A percentile compares a stretch with the other conserved stretches of the same genome.
Evolutionary conservation across 208 protist species (phyloP).

Genomic region (Angomonas ambiguus): DNA sequence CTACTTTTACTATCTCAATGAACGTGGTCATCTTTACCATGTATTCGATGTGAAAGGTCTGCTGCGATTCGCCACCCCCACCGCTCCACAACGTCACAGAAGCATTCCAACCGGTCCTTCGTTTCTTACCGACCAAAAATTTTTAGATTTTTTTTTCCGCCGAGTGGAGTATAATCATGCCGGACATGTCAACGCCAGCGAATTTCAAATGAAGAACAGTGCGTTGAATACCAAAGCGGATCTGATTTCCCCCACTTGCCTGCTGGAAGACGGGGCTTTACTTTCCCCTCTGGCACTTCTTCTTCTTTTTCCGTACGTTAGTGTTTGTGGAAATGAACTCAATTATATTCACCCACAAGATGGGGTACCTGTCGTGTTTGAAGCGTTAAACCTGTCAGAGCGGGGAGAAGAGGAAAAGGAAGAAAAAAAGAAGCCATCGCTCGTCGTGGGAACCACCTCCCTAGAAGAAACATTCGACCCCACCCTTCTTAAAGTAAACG

Average conservation of each 20-base stretch:
- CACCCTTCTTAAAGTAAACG: neutral
- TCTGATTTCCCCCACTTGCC: neutral
- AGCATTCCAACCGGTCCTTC: slow-evolving; percentile 21
- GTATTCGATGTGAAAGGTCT: slow-evolving; percentile 34
- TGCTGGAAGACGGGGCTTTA: slow-evolving; percentile 13
- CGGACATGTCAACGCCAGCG: neutral
- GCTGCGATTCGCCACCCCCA: slow-evolving; percentile 4
- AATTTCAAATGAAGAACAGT: too few species aligned
- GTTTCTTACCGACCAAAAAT: slow-evolving; percentile 21
- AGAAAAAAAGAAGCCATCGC: neutral
- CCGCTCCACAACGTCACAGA: too few species aligned
- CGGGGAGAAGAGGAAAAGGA: neutral
- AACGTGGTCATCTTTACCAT: slow-evolving; percentile 37
- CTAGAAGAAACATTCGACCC: neutral
- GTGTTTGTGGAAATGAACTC: slow-evolving; percentile 23
- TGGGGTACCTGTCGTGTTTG: slow-evolving; percentile 33
- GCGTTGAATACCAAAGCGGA: too few species aligned
- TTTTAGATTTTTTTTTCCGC: slow-evolving; percentile 30
- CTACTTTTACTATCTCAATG: slow-evolving; percentile 41
- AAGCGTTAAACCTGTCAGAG: neutral
- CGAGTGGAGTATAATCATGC: slow-evolving; percentile 18
- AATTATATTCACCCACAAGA: slow-evolving; percentile 39
- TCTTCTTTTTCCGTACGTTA: slow-evolving; percentile 33
- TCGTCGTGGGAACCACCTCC: neutral
- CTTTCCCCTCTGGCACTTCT: slow-evolving; percentile 18